phyloP scores from a whole-genome alignment of 2,329 filamentous ascomycete species.

The Neofusicoccum cordaticola region DNA sequence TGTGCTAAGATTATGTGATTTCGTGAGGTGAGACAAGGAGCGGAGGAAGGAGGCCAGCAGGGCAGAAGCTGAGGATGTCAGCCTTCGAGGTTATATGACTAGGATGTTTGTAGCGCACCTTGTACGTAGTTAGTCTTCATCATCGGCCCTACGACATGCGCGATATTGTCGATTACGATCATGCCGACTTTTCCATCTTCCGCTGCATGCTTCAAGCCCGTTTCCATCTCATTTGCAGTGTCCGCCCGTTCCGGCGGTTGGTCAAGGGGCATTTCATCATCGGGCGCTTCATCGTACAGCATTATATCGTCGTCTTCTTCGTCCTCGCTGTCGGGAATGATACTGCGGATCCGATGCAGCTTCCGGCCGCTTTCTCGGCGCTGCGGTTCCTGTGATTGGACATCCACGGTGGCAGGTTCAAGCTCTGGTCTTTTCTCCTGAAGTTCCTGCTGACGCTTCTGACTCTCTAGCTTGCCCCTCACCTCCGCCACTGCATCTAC shows the following conservation, averaged over 20 bases:
- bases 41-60: slow-evolving; percentile 42
- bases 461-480: slow-evolving; percentile 32
- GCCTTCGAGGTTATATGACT: background rate
- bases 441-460: background rate
- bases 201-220: background rate
- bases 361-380: background rate
- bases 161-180: slow-evolving; percentile 41
- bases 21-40: slow-evolving; percentile 39
- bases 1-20: slow-evolving; percentile 36
- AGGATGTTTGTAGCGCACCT: slow-evolving; percentile 22
- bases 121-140: slow-evolving; percentile 37
- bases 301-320: slow-evolving; percentile 39
- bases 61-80: slow-evolving; percentile 34
- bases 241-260: background rate
- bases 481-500: slow-evolving; percentile 47
- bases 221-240: background rate
- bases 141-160: slow-evolving; percentile 36
- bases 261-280: background rate
- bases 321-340: slow-evolving; percentile 35
- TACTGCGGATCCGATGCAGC: slow-evolving; percentile 14
- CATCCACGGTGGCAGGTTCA: background rate
- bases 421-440: background rate
- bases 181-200: slow-evolving; percentile 24
- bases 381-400: background rate
- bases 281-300: slow-evolving; percentile 25